Base-by-base conservation (phyloP, 306 rosid species). In the Quercus bicolor region DNA sequence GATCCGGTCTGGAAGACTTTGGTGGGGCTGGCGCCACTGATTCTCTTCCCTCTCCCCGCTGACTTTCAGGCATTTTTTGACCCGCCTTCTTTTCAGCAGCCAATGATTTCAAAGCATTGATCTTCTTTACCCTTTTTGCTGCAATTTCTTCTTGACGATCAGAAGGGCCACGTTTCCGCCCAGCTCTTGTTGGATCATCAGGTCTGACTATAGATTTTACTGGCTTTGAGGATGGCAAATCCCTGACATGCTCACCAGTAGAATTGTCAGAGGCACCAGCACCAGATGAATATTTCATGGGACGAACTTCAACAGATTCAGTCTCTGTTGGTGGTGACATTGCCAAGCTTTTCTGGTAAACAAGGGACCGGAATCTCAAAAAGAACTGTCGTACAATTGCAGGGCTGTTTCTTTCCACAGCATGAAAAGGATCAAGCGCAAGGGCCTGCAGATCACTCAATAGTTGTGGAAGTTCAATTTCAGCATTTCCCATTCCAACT, bases 71-170 rank as follows among this genome's bases (percentile, higher is more conserved):
- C 70, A 75, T 73, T 84, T 88, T 93, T 85, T 68, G 92, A 26
- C 80, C 55, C 29, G 75, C 85, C 79, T 79, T 85, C 83, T 91
- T 96, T 73, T 96, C 97, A 12, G 83, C 81, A 20, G 93, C 88
- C 77, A 91, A 78, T 28, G 90, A 82, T 84, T 89, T 96, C 48
- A 91, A 33, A 70, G 88, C 91, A 68, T 81, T 88, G 28, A 91
- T 88, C 85, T 90, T 96, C 90, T 96, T 96, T 73, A 87, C 64
- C 82, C 89, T 90, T 85, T 93, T 96, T 1, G 94, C 94, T 56
- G 97, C 88, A 57, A 89, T 93, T 79, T 96, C 98, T 83, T 90
- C 99, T 85, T 93, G 98, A 45, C 97, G 97, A 77, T 91, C 99
- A 61, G 99, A 93, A 28, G 85, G 92, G 21, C 78, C 84, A 78